Evolutionary conservation across 2,329 filamentous ascomycete species (phyloP).

Genomic region (Bipolaris victoriae): DNA sequence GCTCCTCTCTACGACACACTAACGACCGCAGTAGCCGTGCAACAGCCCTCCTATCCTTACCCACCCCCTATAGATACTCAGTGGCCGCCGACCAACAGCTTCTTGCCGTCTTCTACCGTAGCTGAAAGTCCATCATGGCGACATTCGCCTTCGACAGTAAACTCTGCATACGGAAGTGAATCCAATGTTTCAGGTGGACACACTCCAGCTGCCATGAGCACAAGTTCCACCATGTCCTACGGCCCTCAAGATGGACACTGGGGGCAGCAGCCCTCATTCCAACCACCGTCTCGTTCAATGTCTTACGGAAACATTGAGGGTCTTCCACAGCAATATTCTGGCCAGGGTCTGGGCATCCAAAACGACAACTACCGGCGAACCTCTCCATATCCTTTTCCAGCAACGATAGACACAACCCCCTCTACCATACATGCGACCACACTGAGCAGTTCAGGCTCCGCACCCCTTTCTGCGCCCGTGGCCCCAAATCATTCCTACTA

Average conservation of each 20-base stretch:
- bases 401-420: conserved; percentile 42
- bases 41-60: conserved; percentile 42
- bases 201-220: conserved; percentile 45
- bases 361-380: conserved; percentile 42
- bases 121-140: conserved; percentile 47
- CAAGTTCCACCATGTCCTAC: conserved; percentile 46
- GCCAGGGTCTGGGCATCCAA: conserved; percentile 40
- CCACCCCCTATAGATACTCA: conserved; percentile 47
- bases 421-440: conserved; percentile 34
- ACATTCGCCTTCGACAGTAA: conserved; percentile 44
- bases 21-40: conserved; percentile 37
- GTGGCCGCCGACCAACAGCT: conserved; percentile 41
- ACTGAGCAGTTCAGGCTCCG: conserved; percentile 32
- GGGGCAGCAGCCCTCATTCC: conserved; percentile 35
- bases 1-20: conserved; percentile 16
- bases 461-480: conserved; percentile 45
- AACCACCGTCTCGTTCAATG: conserved; percentile 47
- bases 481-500: conserved; percentile 41
- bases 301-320: conserved; percentile 50
- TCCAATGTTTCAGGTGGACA: conserved; percentile 44
- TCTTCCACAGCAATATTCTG: conserved; percentile 41
- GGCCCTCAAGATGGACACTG: conserved; percentile 42
- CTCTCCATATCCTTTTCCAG: conserved; percentile 44
- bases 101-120: conserved; percentile 45
- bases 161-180: conserved; percentile 45